Evolutionary conservation across 2,329 filamentous ascomycete species (phyloP).

Genomic region (Fusarium sp.): DNA sequence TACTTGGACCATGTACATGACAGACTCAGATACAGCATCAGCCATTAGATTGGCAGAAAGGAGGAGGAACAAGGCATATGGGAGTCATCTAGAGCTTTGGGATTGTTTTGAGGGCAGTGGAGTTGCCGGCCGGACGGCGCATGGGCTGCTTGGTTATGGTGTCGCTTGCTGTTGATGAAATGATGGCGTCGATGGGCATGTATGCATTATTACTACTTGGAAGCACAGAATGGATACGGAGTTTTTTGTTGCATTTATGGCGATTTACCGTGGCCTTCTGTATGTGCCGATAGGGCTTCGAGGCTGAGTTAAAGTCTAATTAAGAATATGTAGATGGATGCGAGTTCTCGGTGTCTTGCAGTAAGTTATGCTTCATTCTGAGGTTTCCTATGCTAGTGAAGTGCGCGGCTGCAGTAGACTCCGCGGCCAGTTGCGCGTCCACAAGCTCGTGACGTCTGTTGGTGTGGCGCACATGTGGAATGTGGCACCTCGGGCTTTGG

Average conservation of each 20-base stretch:
- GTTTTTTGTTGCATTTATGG: conserved; percentile 8
- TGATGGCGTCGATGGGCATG: conserved; percentile 34
- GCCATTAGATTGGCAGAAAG: conserved; percentile 12
- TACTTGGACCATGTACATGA: conserved; percentile 19
- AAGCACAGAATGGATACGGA: conserved; percentile 24
- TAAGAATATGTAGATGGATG: neutral
- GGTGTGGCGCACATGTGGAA: conserved; percentile 9
- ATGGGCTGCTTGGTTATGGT: conserved; percentile 25
- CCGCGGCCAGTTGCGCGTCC: conserved; percentile 13
- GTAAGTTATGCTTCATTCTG: neutral
- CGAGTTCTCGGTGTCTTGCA: too few species aligned
- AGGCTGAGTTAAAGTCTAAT: neutral
- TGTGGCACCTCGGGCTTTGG: conserved; percentile 13
- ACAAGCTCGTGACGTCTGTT: conserved; percentile 11
- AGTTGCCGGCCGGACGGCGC: conserved; percentile 37
- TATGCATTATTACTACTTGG: conserved; percentile 15
- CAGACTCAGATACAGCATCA: conserved; percentile 16
- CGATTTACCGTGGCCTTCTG: neutral
- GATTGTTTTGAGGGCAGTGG: conserved; percentile 33
- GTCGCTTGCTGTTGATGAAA: conserved; percentile 30
- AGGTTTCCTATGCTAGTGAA: neutral
- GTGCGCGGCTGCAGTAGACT: neutral
- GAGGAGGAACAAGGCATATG: conserved; percentile 8
- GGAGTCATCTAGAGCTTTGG: conserved; percentile 18
- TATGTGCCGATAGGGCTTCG: neutral